Base-by-base conservation (phyloP, 2,329 filamentous ascomycete genomes). In the Penicillium sp. region DNA sequence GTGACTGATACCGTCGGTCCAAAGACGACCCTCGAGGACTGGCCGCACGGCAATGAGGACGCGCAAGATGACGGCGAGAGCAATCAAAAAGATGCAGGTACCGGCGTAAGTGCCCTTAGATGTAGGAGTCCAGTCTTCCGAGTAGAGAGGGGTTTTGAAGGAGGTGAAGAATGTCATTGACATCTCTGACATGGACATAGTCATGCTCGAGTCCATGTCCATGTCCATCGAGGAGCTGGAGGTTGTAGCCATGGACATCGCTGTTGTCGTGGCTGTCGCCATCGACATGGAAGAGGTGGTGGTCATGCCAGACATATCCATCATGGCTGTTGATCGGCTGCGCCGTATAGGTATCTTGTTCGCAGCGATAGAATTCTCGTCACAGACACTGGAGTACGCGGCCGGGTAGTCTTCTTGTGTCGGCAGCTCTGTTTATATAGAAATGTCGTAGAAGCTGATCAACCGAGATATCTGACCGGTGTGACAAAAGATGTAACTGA, bases 41-140 rank as follows among this genome's bases (percentile, higher is more conserved):
- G 78, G 71, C 70, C 90, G 90, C 61, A 83, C 77, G 3, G 91
- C 91, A 49, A 93, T 78, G 16, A 96, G 79, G 16, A 81, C 76
- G 55, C 91, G 88, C 67, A 89, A 86, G 50, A 88, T 66, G 57
- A 87, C 78, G 57, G 87, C 87, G 53, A 97, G 85, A 37, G 87
- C 68, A 70, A 96, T 87, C 59, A 96, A 82, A 78, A 96, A 96
- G 74, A 96, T 89, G 80, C 93, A 95, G 27, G 91, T 95, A 50
- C 86, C 93, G 4, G 90, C 90, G 76, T 96, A 97, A 56, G 83
- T 79, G 67, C 88, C 90, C 13, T 82, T 78, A 37, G 76, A 86
- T 31, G 69, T 74, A 8, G 93, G 92, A 4, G 88, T 88, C 90
- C 91, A 96, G 47, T 79, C 72, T 22, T 76, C 71, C 13, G 89